Percentiles rank a stretch among this genome's conserved stretches.
Conservation (phyloP, 2,329 filamentous ascomycete genomes). For the Thyridium curvatum region DNA sequence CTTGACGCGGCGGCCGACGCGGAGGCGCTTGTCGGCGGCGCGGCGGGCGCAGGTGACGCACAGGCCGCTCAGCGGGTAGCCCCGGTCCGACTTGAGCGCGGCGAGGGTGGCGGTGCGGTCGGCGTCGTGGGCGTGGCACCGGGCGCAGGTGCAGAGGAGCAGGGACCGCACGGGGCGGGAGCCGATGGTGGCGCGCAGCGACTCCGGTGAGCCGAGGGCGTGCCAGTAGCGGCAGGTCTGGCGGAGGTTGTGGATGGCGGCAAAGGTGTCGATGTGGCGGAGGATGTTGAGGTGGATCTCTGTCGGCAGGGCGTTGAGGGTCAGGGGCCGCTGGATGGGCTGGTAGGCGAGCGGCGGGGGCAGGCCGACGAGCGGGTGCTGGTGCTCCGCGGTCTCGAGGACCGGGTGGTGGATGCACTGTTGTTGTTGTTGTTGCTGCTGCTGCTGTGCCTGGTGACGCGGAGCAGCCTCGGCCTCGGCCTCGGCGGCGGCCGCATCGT, state of each 20-base stretch:
- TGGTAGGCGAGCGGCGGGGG: not conserved
- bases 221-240: constrained; percentile 26
- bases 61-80: constrained; percentile 29
- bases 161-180: constrained; percentile 16
- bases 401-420: too few species aligned
- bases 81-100: constrained; percentile 17
- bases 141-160: constrained; percentile 31
- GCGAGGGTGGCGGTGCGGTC: constrained; percentile 23
- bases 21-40: constrained; percentile 25
- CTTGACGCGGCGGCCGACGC: constrained; percentile 27
- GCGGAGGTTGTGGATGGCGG: constrained; percentile 34
- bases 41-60: constrained; percentile 32
- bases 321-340: constrained; percentile 1
- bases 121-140: constrained; percentile 28
- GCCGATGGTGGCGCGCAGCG: constrained; percentile 27
- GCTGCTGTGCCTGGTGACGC: too few species aligned
- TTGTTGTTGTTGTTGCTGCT: too few species aligned
- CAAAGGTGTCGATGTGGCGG: constrained; percentile 29
- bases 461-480: too few species aligned
- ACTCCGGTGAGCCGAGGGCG: too few species aligned
- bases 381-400: too few species aligned
- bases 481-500: too few species aligned
- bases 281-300: constrained; percentile 36
- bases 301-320: constrained; percentile 28
- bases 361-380: not conserved